Evolutionary conservation across 2,329 filamentous ascomycete species (phyloP), one percentile per base, ranked within the genome.

Genomic region (Bimuria novae-zelandiae): DNA sequence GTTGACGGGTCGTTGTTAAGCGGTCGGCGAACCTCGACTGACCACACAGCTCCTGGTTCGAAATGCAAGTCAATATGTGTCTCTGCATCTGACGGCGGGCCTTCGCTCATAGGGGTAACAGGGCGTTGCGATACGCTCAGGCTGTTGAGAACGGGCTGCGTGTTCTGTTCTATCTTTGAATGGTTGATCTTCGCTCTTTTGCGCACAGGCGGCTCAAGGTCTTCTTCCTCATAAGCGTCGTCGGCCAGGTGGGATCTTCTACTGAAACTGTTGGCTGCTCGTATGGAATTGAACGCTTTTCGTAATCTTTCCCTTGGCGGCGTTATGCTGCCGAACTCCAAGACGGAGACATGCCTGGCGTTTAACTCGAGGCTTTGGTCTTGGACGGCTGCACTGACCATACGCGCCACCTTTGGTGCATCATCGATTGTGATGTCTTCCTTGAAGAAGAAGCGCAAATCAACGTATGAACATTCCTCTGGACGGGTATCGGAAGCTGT

Each of bases 361-460:
- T 41, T 55, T 3, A 55, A 16, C 8, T 30, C 4, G 3, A 39
- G 27, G 2, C 35, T 35, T 12, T 12, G 25, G n/a, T 39, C 36
- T 4, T 32, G 14, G 1, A 55, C 43, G 4, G 50, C 7, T 10
- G 52, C 37, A 7, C 19, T 44, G 23, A 51, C 36, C 40, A 55
- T 35, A 3, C 37, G 19, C 6, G 48, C 48, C 4, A 51, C 48
- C 7, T 12, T 12, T n/a, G 43, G 27, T 11, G 19, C 52, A 8
- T 54, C 49, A 5, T 50, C 25, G 5, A 16, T 23, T 2, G 19
- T 36, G 7, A 57, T 35, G 0, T 16, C 33, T 8, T 39, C 35
- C 27, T 41, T 55, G 48, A 60, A 60, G 25, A 39, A 45, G 19
- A 60, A 40, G 4, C 57, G 52, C 10, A 60, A 14, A 12, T 54